Conservation (phyloP, 73 alveolate genomes). For the Paramecium bursaria region DNA sequence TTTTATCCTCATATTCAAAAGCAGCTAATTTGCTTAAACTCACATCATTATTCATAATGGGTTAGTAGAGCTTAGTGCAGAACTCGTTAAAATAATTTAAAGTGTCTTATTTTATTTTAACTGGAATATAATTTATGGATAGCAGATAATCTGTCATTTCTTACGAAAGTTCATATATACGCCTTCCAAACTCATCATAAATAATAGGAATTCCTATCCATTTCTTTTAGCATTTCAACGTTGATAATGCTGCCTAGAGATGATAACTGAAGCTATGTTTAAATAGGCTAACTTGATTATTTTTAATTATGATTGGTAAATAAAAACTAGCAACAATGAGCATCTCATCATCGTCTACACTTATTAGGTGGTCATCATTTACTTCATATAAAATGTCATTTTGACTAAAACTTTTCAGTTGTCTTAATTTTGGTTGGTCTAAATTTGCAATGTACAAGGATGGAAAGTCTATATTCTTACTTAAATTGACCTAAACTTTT, state of each 20-base stretch:
- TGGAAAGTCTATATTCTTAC: constrained; percentile 26
- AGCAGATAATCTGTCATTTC: neutral
- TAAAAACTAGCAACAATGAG: constrained; percentile 13
- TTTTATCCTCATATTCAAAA: constrained; percentile 12
- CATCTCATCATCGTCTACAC: constrained; percentile 22
- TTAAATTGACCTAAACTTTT: neutral
- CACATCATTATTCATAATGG: constrained; percentile 55
- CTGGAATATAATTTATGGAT: neutral
- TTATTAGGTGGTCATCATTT: constrained; percentile 42
- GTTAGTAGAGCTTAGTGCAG: constrained; percentile 19
- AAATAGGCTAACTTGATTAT: neutral
- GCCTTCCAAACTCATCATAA: constrained; percentile 2
- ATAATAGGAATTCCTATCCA: constrained; percentile 47
- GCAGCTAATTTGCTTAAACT: constrained; percentile 51
- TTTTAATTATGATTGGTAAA: constrained; percentile 14
- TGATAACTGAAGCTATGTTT: constrained; percentile 46
- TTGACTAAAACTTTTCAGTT: constrained; percentile 19
- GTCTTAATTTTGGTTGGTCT: constrained; percentile 19
- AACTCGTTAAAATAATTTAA: constrained; percentile 41
- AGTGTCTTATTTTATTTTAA: neutral
- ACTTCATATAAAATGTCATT: constrained; percentile 56
- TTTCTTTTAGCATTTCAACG: neutral
- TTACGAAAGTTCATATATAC: neutral
- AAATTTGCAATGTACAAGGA: constrained; percentile 7
- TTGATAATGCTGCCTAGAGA: neutral